Percentiles rank a stretch among this genome's conserved stretches.
Conservation (phyloP, 1,284 basidiomycete species). For the Stygiomarasmius scandens region DNA sequence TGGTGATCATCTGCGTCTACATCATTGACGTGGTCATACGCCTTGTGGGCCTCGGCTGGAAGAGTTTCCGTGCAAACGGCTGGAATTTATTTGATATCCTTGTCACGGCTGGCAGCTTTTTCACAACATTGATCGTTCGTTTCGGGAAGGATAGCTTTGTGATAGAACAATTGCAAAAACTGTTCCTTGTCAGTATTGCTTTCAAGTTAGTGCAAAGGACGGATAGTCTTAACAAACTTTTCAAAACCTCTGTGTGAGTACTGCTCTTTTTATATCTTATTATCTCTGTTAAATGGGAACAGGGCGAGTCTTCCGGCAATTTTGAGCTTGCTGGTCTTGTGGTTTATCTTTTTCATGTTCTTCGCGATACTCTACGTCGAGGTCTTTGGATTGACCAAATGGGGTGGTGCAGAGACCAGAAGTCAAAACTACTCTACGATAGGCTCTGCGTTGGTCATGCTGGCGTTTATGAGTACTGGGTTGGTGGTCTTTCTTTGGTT, state of each 20-base stretch:
- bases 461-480: slow-evolving; percentile 79
- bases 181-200: slow-evolving; percentile 91
- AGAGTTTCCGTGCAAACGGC: slow-evolving; percentile 83
- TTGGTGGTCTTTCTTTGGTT: slow-evolving; percentile 34
- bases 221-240: slow-evolving; percentile 90
- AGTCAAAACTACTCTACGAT: slow-evolving; percentile 86
- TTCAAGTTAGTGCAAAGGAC: slow-evolving; percentile 94
- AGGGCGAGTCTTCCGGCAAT: slow-evolving; percentile 91
- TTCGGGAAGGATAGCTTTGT: slow-evolving; percentile 55
- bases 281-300: slow-evolving; percentile 9
- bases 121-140: slow-evolving; percentile 80
- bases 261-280: not conserved
- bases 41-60: slow-evolving; percentile 84
- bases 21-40: slow-evolving; percentile 80
- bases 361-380: slow-evolving; percentile 92
- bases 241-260: slow-evolving; percentile 92
- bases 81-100: slow-evolving; percentile 94
- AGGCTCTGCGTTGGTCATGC: slow-evolving; percentile 83
- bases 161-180: slow-evolving; percentile 84
- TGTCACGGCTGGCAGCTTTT: slow-evolving; percentile 82
- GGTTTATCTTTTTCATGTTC: slow-evolving; percentile 92
- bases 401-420: slow-evolving; percentile 72
- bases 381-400: slow-evolving; percentile 92
- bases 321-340: slow-evolving; percentile 83
- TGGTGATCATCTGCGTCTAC: slow-evolving; percentile 77